Evolutionary conservation across 2,329 filamentous ascomycete species (phyloP), one percentile per base, ranked within the genome.

Genomic region (Fusarium newnesense): DNA sequence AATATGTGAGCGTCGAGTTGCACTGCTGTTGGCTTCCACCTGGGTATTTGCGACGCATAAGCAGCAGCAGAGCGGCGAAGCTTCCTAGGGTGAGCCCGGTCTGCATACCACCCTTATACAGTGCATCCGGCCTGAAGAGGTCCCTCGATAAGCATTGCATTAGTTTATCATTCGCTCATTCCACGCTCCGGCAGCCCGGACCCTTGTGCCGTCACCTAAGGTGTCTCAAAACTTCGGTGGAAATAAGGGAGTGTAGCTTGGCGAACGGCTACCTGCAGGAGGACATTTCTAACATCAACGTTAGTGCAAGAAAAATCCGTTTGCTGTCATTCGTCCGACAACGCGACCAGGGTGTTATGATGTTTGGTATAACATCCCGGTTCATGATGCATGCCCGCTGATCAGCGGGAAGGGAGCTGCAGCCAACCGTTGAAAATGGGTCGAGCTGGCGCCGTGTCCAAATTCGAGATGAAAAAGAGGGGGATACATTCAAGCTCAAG

Each of bases 71-170:
- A 62, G 63, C 69, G 68, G 57, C 60, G 58, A 57, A 50, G 67
- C 28, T 37, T 44, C 52, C 46, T 59, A 43, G 66, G 67, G 59
- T 65, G 58, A 65, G 64, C 52, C 67, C 36, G 54, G 67, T 34
- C 60, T 47, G 67, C 69, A 65, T 53, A 47, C 47, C 67, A 50
- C 28, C 52, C 52, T 37, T 26, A 54, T 54, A 52, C 40, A 56
- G 42, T 60, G 26, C 56, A 67, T 71, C 50, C 44, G 40, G 43
- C 44, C 30, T 47, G 40, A 37, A 53, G 36, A 34, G 40, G 37
- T 56, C 54, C 21, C 39, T 67, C 61, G 68, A 70, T 70, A 70
- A 67, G 67, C 67, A 64, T 68, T 69, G 67, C 62, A 68, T 60
- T 72, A 69, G 67, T 42, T 36, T 39, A 64, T 68, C 58, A 63